Evolutionary conservation across 768 basidiomycete genomes (phyloP).

Genomic region (Dentipellis fragilis): DNA sequence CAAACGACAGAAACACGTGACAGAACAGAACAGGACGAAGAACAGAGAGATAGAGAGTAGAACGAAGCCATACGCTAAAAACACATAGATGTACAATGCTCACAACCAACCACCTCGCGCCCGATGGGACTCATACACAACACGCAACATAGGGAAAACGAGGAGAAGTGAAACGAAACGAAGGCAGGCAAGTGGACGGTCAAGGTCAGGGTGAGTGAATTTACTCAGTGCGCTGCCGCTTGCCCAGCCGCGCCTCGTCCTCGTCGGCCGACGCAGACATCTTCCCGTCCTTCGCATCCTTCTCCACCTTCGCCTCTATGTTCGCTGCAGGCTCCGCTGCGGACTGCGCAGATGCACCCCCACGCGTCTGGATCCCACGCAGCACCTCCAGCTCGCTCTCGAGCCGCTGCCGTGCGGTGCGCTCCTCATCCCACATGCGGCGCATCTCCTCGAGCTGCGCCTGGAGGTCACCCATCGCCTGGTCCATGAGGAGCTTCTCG

Average conservation of each 20-base stretch:
- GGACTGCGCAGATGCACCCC: constrained; percentile 2
- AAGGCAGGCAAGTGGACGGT: not conserved
- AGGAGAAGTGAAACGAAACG: not conserved
- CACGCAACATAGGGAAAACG: not conserved
- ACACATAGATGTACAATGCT: no score
- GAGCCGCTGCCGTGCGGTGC: constrained; percentile 42
- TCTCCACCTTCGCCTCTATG: constrained; percentile 12
- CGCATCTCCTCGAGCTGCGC: constrained; percentile 76
- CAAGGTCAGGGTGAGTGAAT: not conserved
- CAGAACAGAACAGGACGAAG: no score
- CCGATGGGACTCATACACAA: not conserved
- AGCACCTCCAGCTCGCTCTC: constrained; percentile 59
- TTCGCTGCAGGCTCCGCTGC: constrained; percentile 1
- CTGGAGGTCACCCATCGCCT: constrained; percentile 82
- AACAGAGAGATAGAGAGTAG: no score
- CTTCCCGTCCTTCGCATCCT: constrained; percentile 2
- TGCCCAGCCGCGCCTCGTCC: constrained; percentile 14
- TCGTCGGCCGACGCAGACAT: constrained; percentile 11
- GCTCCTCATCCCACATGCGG: constrained; percentile 75
- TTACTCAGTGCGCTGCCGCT: constrained; percentile 18
- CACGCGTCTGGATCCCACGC: constrained; percentile 21
- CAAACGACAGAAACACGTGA: no score
- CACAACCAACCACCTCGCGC: no score
- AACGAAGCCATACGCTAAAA: no score
- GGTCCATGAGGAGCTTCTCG: constrained; percentile 87